Evolutionary conservation across 495 filamentous ascomycete genomes (phyloP).

Genomic region (Tuber brumale): DNA sequence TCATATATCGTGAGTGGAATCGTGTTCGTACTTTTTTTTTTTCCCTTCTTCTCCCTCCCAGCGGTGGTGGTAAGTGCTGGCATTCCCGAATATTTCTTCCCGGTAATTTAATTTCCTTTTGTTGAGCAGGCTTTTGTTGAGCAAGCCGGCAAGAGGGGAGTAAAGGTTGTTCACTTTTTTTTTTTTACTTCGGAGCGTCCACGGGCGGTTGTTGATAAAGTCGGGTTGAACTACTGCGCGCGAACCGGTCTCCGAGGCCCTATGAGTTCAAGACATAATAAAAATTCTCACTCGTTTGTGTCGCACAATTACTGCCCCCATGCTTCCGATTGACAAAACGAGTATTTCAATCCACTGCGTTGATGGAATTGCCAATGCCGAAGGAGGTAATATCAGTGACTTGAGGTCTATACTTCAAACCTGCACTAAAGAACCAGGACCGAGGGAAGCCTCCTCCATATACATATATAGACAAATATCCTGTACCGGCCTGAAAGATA

Average conservation of each 20-base stretch:
- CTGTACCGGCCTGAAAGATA: too few relatives aligned
- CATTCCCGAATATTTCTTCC: background rate
- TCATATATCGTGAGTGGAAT: too few relatives aligned
- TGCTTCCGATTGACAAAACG: too few relatives aligned
- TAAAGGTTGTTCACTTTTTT: background rate
- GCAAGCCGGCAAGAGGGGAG: background rate
- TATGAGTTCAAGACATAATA: background rate
- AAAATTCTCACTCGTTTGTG: background rate
- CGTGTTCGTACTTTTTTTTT: too few relatives aligned
- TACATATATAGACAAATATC: too few relatives aligned
- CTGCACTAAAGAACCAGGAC: too few relatives aligned
- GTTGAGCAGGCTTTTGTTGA: background rate
- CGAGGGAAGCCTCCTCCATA: too few relatives aligned
- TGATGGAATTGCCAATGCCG: too few relatives aligned
- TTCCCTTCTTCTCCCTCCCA: background rate
- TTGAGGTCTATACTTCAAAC: too few relatives aligned
- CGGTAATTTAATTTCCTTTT: background rate
- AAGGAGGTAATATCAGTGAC: too few relatives aligned
- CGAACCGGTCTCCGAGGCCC: background rate
- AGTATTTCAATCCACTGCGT: too few relatives aligned
- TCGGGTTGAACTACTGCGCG: background rate
- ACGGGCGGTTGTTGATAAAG: background rate
- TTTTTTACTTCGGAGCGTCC: background rate
- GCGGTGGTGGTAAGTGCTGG: background rate
- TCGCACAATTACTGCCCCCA: background rate